These are phyloP conservation scores for Pistacia vera DNA, from an alignment of 345 rosid species.

Conservation along the genomic window DNA sequence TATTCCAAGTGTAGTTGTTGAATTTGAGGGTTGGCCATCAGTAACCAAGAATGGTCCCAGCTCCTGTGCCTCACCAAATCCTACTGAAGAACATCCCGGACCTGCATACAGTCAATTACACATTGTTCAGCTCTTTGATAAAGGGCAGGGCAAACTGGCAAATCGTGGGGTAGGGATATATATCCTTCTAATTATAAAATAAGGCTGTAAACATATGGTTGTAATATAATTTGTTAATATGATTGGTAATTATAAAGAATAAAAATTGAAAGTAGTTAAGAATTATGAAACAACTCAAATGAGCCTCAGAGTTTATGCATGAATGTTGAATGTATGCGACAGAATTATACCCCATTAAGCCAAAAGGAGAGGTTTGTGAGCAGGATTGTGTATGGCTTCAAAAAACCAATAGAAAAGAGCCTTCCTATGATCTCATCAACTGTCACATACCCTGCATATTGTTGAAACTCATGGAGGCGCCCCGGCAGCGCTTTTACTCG, in stretches of 20 bases:
- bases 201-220: too few relatives aligned
- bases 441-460: constrained; percentile 24
- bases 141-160: too few relatives aligned
- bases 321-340: background rate
- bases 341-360: constrained; percentile 23
- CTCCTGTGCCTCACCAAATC: constrained; percentile 30
- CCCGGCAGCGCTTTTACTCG: constrained; percentile 19
- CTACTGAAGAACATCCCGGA: constrained; percentile 35
- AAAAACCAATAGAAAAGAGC: constrained; percentile 24
- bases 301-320: too few relatives aligned
- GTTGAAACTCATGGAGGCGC: constrained; percentile 21
- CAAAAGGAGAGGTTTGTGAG: constrained; percentile 17
- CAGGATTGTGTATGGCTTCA: constrained; percentile 12
- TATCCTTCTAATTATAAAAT: too few relatives aligned
- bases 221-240: too few relatives aligned
- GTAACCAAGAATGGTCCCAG: constrained; percentile 28
- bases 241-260: too few relatives aligned
- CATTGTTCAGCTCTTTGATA: too few relatives aligned
- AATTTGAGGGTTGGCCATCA: constrained; percentile 15
- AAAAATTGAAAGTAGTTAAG: too few relatives aligned
- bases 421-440: constrained; percentile 19
- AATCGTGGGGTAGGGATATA: too few relatives aligned
- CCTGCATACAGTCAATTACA: constrained; percentile 8
- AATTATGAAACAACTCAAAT: too few relatives aligned
- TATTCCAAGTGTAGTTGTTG: constrained; percentile 32